Base-by-base conservation (phyloP, 495 filamentous ascomycete genomes). In the Evernia prunastri region DNA sequence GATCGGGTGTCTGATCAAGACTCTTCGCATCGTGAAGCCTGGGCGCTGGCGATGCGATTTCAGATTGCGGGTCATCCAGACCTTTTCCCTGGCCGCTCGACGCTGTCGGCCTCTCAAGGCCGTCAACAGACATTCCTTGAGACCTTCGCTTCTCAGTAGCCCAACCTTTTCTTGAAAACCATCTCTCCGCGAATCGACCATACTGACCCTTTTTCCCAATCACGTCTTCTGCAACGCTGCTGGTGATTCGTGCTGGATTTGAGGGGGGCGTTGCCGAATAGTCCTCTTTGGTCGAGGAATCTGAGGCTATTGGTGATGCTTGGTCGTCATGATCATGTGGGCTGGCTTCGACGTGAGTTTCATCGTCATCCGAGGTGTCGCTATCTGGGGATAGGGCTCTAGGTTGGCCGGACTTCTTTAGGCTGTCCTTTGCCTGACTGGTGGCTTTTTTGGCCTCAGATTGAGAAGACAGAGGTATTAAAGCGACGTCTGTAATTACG, bases 121-220 rank as follows among this genome's bases (percentile, higher is more conserved):
- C 72, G 53, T 73, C 72, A 40, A 65, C 73, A 58, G 79, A 85
- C 75, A 88, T 75, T 12, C 85, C 86, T 70, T 86, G 79, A 36
- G 72, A 78, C 58, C 81, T 77, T 66, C 82, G 76, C 60, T 79
- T 80, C 65, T 84, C 84, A 68, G 75, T 75, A 59, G 83, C 86
- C 88, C 91, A 88, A 4, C 89, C 91, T 58, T 85, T 87, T 67
- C 81, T 85, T 17, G 88, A 92, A 67, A 97, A 90, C 93, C 94
- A 97, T 67, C 84, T 86, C 65, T 90, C 84, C 0, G 93, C 90
- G 72, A 96, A 96, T 29, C 88, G 78, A 3, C 93, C 92, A 74
- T 96, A 96, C 45, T 82, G 84, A 1, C 91, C 88, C 62, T 83
- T 87, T 64, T 83, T 86, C 9, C 79, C 81, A 59, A 96, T 89